A percentile compares a stretch with the other conserved stretches of the same genome.
phyloP scores from a whole-genome alignment of 2,329 filamentous ascomycete genomes.

The Xylariaceae sp. region DNA sequence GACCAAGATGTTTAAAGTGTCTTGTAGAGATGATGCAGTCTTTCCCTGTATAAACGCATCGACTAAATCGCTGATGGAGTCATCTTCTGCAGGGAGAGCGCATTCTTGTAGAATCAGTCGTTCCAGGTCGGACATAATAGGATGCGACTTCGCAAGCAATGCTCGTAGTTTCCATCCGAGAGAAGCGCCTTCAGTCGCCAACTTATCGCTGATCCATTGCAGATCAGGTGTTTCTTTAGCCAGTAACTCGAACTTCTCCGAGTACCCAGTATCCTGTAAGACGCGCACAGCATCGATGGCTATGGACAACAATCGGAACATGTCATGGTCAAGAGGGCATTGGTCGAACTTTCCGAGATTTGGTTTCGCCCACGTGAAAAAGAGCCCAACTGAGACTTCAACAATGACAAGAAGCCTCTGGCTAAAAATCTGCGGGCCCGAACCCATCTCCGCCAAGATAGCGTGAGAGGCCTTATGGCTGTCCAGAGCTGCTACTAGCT shows the following conservation, averaged over 20 bases:
- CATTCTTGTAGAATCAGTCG: slow-evolving; percentile 23
- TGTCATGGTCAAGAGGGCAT: slow-evolving; percentile 12
- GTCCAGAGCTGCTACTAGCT: slow-evolving; percentile 21
- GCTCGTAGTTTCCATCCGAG: slow-evolving; percentile 29
- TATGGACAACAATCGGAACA: slow-evolving; percentile 16
- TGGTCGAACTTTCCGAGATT: slow-evolving; percentile 13
- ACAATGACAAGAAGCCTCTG: slow-evolving; percentile 24
- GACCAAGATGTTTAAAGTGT: slow-evolving; percentile 20
- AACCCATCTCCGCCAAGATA: slow-evolving; percentile 8
- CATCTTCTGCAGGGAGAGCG: slow-evolving; percentile 17
- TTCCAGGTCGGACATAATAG: slow-evolving; percentile 16
- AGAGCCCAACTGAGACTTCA: slow-evolving; percentile 21
- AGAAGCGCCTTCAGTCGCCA: slow-evolving; percentile 15
- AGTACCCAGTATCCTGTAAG: slow-evolving; percentile 12
- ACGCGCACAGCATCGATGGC: slow-evolving; percentile 23
- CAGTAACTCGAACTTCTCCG: slow-evolving; percentile 20
- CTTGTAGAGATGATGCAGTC: no score
- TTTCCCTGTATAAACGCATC: slow-evolving; percentile 24
- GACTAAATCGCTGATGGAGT: slow-evolving; percentile 24
- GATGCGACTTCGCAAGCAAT: slow-evolving; percentile 23
- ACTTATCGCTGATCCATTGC: slow-evolving; percentile 18
- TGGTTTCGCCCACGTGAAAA: slow-evolving; percentile 19
- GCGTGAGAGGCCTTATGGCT: slow-evolving; percentile 11
- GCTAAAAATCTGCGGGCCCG: slow-evolving; percentile 14
- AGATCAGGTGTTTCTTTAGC: slow-evolving; percentile 19